Conservation (phyloP, 2,329 filamentous ascomycete species). For the Colletotrichum sp. region DNA sequence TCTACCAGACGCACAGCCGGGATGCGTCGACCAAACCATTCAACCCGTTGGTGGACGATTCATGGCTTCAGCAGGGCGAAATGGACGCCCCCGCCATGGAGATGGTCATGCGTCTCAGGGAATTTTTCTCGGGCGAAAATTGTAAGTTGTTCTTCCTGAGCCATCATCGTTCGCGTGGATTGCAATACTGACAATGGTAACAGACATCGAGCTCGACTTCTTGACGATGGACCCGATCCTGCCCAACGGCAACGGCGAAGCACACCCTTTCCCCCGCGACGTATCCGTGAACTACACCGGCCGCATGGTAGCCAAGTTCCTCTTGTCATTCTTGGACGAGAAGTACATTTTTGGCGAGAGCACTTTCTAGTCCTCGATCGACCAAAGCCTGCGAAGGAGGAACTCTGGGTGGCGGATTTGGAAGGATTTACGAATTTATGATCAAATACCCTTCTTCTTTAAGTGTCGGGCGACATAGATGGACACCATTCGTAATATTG, state of each 20-base stretch:
- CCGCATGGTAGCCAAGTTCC: conserved; percentile 56
- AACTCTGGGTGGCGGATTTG: not conserved
- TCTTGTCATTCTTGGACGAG: conserved; percentile 59
- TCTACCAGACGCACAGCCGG: conserved; percentile 61
- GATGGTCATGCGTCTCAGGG: conserved; percentile 49
- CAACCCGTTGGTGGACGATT: conserved; percentile 58
- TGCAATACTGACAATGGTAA: not conserved
- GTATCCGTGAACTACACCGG: conserved; percentile 57
- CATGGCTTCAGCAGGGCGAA: conserved; percentile 45
- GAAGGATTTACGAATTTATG: not conserved
- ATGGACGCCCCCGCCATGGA: conserved; percentile 50
- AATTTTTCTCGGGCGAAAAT: conserved; percentile 46
- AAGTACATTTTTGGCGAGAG: conserved; percentile 47
- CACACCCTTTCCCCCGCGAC: conserved; percentile 52
- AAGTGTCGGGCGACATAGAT: not conserved
- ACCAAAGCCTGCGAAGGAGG: not conserved
- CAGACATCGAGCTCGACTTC: conserved; percentile 47
- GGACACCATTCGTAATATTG: not conserved
- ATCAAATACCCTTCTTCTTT: not conserved
- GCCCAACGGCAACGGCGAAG: conserved; percentile 40
- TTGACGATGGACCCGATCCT: conserved; percentile 52
- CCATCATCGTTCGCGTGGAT: not conserved
- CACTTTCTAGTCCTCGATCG: not conserved
- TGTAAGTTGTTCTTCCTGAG: conserved; percentile 40
- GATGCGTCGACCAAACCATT: conserved; percentile 55